Conservation (phyloP, 768 basidiomycete genomes). For the Sporobolomyces phaffii region DNA sequence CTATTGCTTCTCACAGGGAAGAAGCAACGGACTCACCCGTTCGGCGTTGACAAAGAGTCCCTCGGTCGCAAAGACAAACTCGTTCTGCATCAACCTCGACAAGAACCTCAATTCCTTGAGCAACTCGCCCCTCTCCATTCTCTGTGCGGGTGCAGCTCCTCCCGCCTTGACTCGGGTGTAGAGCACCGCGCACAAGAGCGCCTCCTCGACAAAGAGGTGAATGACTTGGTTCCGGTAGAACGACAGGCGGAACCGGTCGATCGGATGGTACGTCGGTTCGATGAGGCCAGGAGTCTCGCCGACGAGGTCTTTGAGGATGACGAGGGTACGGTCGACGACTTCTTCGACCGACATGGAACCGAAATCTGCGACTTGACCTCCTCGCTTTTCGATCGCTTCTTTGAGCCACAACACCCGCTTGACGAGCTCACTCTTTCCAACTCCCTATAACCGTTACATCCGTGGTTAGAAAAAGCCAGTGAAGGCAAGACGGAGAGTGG, state of each 20-base stretch:
- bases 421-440: conserved; percentile 39
- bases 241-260: conserved; percentile 38
- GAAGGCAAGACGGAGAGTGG: background rate
- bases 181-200: conserved; percentile 19
- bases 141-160: conserved; percentile 22
- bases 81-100: conserved; percentile 38
- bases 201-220: conserved; percentile 41
- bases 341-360: conserved; percentile 31
- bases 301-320: conserved; percentile 38
- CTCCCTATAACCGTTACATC: conserved; percentile 17
- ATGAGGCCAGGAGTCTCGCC: conserved; percentile 37
- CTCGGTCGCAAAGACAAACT: conserved; percentile 41
- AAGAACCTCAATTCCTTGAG: conserved; percentile 37
- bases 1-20: background rate
- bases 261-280: conserved; percentile 39
- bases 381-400: conserved; percentile 32
- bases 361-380: conserved; percentile 39
- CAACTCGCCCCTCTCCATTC: conserved; percentile 18
- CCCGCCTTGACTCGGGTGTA: conserved; percentile 40
- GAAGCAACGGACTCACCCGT: background rate
- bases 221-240: conserved; percentile 41
- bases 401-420: conserved; percentile 39
- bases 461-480: background rate
- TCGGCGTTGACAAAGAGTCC: conserved; percentile 39
- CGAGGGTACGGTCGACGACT: conserved; percentile 38